Evolutionary conservation across 2,329 filamentous ascomycete genomes (phyloP), one percentile per base, ranked within the genome.

Genomic region (Neonectria hederae): DNA sequence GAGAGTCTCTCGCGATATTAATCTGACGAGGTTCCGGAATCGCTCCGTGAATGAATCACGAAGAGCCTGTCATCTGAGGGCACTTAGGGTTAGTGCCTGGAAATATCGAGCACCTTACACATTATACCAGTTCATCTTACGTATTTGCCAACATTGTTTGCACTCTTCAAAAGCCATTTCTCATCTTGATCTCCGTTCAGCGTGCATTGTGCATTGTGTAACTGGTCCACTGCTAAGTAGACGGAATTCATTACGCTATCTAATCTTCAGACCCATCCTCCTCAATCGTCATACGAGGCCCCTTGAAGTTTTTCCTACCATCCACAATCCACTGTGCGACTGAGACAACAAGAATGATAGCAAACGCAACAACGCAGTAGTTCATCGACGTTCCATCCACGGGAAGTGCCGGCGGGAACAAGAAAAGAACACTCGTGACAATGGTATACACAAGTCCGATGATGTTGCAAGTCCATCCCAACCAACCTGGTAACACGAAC

Each of bases 331-430:
- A 84, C 28, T 82, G 81, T 0, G 78, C 54, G 1, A 74, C 69
- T 0, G 82, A 79, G 5, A 84, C 81, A 0, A 80, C 57, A 22
- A 84, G 62, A 11, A 84, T 82, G 19, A 83, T 75, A 1, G 79
- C 82, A 63, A 84, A 84, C 0, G 82, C 81, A 8, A 81, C 81
- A 4, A 84, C 72, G 28, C 79, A 82, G 68, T 84, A 84, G 66
- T 84, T 93, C 90, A 93, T 93, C 75, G 86, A 92, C 68, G 81
- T 87, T 2, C 85, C 84, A 0, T 86, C 87, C 0, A 90, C 89
- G 0, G 89, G 90, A 3, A 89, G 70, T 0, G 82, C 84, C 0
- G 90, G 90, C 1, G 91, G 90, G 74, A 93, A 92, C 30, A 92
- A 80, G 76, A 93, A 93, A 0, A 93, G 82, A 0, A 93, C 87